Evolutionary conservation across 2,329 filamentous ascomycete genomes (phyloP).

Genomic region (Aspergillus fischeri): DNA sequence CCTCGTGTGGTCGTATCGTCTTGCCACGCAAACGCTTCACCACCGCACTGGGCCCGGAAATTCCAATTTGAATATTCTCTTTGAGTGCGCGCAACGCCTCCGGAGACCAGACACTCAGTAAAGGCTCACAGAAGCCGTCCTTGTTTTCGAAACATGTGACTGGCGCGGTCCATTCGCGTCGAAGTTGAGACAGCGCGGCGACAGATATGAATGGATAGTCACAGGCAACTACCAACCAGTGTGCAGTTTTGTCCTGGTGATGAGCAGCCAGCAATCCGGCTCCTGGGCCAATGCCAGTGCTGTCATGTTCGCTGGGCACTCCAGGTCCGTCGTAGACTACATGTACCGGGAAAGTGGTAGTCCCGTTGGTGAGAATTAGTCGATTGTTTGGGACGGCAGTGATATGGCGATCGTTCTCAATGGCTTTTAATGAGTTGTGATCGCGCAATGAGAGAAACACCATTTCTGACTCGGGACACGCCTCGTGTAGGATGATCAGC

Average conservation of each 20-base stretch:
- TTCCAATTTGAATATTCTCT: constrained; percentile 13
- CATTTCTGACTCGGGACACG: background rate
- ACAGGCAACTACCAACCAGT: constrained; percentile 33
- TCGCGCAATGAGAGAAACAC: constrained; percentile 17
- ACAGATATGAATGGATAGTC: constrained; percentile 31
- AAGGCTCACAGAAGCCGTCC: constrained; percentile 29
- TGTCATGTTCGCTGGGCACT: background rate
- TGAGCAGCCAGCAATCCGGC: constrained; percentile 31
- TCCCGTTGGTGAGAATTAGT: background rate
- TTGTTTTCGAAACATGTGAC: constrained; percentile 35
- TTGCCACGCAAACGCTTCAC: constrained; percentile 15
- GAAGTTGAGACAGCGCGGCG: constrained; percentile 24
- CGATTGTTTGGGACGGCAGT: background rate
- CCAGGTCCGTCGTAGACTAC: background rate
- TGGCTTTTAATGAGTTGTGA: background rate
- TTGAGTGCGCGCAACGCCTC: constrained; percentile 23
- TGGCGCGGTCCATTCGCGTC: constrained; percentile 16
- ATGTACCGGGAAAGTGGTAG: background rate
- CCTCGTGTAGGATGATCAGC: background rate
- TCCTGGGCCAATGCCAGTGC: constrained; percentile 18
- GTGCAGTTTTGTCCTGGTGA: constrained; percentile 15
- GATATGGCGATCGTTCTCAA: background rate
- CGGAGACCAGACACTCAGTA: constrained; percentile 35
- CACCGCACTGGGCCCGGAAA: constrained; percentile 13
- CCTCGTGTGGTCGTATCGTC: constrained; percentile 5